phyloP scores from a whole-genome alignment of 1,284 basidiomycete species.

The Puccinia hordei region DNA sequence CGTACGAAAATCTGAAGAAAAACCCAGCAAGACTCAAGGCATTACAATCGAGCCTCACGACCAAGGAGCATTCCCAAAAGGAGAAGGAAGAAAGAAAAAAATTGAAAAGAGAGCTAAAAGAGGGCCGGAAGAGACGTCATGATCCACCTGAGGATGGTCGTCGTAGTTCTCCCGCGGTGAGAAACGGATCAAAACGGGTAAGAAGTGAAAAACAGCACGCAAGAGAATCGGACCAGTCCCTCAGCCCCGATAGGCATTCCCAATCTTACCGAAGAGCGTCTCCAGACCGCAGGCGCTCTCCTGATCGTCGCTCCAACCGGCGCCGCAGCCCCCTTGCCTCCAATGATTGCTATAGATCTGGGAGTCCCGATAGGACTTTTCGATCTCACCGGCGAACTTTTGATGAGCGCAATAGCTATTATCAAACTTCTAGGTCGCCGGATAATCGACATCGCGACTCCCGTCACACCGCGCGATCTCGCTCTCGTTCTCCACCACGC shows the following conservation, averaged over 20 bases:
- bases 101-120: constrained; percentile 31
- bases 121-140: constrained; percentile 13
- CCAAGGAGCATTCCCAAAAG: constrained; percentile 20
- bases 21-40: constrained; percentile 82
- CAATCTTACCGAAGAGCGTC: not conserved
- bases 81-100: constrained; percentile 36
- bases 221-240: constrained; percentile 5
- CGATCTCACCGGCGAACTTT: constrained; percentile 13
- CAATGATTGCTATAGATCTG: not conserved
- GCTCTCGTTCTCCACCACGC: constrained; percentile 11
- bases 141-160: constrained; percentile 7
- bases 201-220: constrained; percentile 6
- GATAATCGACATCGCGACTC: constrained; percentile 33
- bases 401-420: not conserved
- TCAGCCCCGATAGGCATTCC: constrained; percentile 5
- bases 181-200: not conserved
- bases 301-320: constrained; percentile 6
- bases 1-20: constrained; percentile 82
- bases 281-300: not conserved
- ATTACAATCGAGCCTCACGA: constrained; percentile 9
- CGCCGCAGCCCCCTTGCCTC: not conserved
- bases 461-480: constrained; percentile 11
- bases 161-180: not conserved
- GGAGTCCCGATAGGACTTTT: not conserved
- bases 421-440: constrained; percentile 7